Evolutionary conservation across 805 yeast species (phyloP).

Genomic region (Nakazawaea ishiwadae): DNA sequence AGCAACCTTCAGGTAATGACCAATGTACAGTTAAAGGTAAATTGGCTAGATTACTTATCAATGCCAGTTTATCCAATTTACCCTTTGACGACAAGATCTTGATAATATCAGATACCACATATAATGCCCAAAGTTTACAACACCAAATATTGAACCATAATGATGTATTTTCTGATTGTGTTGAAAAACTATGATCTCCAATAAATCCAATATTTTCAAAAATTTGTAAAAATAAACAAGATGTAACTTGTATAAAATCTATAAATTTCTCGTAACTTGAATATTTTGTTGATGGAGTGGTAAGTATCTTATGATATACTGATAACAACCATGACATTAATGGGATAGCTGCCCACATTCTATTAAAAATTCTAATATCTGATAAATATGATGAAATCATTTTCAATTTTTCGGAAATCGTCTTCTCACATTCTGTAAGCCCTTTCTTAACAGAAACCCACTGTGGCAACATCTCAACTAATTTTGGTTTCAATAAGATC

Average conservation of each 20-base stretch:
- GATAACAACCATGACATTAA: conserved; percentile 20
- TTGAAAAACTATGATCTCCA: conserved; percentile 27
- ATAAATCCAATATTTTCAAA: conserved; percentile 30
- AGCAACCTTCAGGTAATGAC: conserved; percentile 30
- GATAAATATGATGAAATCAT: conserved; percentile 26
- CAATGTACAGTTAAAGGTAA: conserved; percentile 33
- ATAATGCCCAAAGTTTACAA: conserved; percentile 29
- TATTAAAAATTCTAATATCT: conserved; percentile 30
- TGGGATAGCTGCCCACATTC: conserved; percentile 31
- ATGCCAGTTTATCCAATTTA: conserved; percentile 14
- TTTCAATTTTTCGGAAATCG: conserved; percentile 17
- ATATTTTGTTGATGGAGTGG: conserved; percentile 5
- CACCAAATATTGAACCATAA: conserved; percentile 28
- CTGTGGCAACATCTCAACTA: conserved; percentile 4
- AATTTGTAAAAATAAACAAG: conserved; percentile 27
- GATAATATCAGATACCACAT: conserved; percentile 27
- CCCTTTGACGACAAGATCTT: conserved; percentile 14
- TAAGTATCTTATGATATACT: conserved; percentile 11
- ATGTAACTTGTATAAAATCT: conserved; percentile 20
- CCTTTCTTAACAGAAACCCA: neutral
- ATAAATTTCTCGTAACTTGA: conserved; percentile 18
- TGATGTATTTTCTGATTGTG: conserved; percentile 16
- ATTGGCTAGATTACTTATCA: conserved; percentile 27
- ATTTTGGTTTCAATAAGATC: conserved; percentile 18
- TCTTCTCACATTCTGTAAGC: neutral